A percentile compares a stretch with the other conserved stretches of the same genome.
Evolutionary conservation across 768 basidiomycete species (phyloP).

Genomic region (Tricholoma matsutake): DNA sequence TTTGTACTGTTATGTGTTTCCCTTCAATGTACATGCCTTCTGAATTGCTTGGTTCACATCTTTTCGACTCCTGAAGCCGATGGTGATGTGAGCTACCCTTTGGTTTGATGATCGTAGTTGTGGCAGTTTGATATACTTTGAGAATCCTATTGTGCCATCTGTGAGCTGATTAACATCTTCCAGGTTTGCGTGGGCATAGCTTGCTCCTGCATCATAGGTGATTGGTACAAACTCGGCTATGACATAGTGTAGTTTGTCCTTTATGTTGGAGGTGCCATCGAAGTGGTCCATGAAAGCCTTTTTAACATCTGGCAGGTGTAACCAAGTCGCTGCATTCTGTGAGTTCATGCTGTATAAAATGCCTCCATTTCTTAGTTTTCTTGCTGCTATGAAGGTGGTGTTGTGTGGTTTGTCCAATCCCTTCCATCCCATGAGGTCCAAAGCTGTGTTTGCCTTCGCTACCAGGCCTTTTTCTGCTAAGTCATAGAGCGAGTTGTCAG

Average conservation of each 20-base stretch:
- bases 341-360: neutral
- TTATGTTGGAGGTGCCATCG: too few relatives aligned
- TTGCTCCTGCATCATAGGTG: slow-evolving; percentile 4
- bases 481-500: neutral
- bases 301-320: too few relatives aligned
- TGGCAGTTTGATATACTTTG: slow-evolving; percentile 28
- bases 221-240: too few relatives aligned
- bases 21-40: slow-evolving; percentile 17
- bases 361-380: neutral
- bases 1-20: slow-evolving; percentile 8
- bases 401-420: neutral
- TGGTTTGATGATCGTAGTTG: slow-evolving; percentile 14
- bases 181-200: slow-evolving; percentile 3
- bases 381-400: neutral
- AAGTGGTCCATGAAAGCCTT: neutral
- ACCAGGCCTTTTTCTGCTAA: neutral
- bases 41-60: slow-evolving; percentile 21
- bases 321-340: neutral
- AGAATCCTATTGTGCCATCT: too few relatives aligned
- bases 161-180: slow-evolving; percentile 15
- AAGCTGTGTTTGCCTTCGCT: too few relatives aligned
- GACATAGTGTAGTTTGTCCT: too few relatives aligned
- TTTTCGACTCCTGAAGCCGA: slow-evolving; percentile 14
- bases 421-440: neutral
- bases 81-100: slow-evolving; percentile 18